Percentiles rank a stretch among this genome's conserved stretches.
phyloP scores from a whole-genome alignment of 2,329 filamentous ascomycete genomes.

The Nemania sp. region DNA sequence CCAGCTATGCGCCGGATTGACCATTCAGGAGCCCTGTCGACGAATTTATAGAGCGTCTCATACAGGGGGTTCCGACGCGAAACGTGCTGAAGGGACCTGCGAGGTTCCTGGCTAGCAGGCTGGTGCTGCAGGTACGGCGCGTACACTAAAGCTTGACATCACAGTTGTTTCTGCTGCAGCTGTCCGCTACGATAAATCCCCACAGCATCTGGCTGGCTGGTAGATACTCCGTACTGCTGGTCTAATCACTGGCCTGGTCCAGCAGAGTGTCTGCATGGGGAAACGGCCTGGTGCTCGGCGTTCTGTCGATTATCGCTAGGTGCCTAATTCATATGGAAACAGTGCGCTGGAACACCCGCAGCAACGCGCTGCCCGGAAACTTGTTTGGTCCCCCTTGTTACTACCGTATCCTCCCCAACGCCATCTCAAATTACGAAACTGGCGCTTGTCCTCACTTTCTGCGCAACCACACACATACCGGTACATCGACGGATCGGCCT shows the following conservation, averaged over 20 bases:
- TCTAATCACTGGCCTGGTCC: no score
- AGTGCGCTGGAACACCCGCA: conserved; percentile 12
- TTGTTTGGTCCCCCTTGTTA: conserved; percentile 18
- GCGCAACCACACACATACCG: not conserved
- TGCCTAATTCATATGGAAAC: no score
- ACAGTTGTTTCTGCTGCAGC: conserved; percentile 10
- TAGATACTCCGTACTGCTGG: no score
- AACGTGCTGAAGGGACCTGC: conserved; percentile 29
- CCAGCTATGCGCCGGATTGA: conserved; percentile 18
- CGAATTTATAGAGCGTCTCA: conserved; percentile 46
- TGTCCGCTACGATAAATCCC: not conserved
- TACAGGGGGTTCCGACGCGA: conserved; percentile 44
- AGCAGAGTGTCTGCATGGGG: no score
- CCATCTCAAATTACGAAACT: conserved; percentile 23
- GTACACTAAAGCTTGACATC: conserved; percentile 1
- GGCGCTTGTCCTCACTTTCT: conserved; percentile 9
- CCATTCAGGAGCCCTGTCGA: conserved; percentile 36
- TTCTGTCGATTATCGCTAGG: conserved; percentile 27
- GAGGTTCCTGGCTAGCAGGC: not conserved
- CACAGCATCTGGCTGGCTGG: not conserved
- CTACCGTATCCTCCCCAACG: not conserved
- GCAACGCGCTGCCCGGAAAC: conserved; percentile 22
- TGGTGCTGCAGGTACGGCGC: conserved; percentile 22
- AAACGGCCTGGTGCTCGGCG: conserved; percentile 22
- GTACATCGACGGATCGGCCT: not conserved